Conservation (phyloP, 768 basidiomycete genomes). For the Cyclocybe aegerita region DNA sequence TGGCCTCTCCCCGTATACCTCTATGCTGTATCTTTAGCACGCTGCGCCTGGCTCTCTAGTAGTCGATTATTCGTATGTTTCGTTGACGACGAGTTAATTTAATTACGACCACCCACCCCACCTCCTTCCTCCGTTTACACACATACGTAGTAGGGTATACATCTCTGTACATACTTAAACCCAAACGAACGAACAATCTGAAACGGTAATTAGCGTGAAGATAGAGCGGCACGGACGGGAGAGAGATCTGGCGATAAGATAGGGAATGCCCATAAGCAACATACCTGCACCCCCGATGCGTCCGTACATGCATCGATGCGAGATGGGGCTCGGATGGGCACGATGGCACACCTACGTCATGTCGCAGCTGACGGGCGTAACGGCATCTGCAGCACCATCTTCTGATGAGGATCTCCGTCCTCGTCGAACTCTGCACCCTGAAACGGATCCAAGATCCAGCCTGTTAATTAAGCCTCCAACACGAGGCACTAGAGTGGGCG, state of each 20-base stretch:
- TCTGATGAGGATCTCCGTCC: constrained; percentile 85
- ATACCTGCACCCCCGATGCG: too few relatives aligned
- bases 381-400: constrained; percentile 65
- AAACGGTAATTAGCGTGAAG: neutral
- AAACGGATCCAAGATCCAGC: constrained; percentile 24
- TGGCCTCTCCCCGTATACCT: constrained; percentile 15
- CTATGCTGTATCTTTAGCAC: constrained; percentile 37
- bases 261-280: too few relatives aligned
- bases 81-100: constrained; percentile 18
- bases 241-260: too few relatives aligned
- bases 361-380: constrained; percentile 8
- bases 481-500: constrained; percentile 14
- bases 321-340: too few relatives aligned
- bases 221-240: too few relatives aligned
- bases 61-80: constrained; percentile 12
- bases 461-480: constrained; percentile 12
- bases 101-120: constrained; percentile 15
- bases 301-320: too few relatives aligned
- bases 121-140: constrained; percentile 2
- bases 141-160: constrained; percentile 8
- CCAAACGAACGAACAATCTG: constrained; percentile 1
- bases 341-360: constrained; percentile 8
- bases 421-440: constrained; percentile 78
- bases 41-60: constrained; percentile 5
- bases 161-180: constrained; percentile 10